Evolutionary conservation across 2,329 filamentous ascomycete species (phyloP).

Genomic region (Pseudocercospora cruenta): DNA sequence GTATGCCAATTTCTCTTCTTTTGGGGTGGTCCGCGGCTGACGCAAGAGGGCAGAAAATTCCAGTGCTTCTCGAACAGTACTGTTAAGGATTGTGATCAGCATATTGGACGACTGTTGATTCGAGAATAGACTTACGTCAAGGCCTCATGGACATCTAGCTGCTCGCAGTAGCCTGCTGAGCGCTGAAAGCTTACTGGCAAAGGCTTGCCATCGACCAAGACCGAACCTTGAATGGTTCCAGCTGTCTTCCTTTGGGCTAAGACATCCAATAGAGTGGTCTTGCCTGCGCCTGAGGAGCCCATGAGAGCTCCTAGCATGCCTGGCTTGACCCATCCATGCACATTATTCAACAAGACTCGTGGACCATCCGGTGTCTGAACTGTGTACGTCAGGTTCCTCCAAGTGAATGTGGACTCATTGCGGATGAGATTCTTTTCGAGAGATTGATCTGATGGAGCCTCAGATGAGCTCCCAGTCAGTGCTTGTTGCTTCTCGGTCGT

Average conservation of each 20-base stretch:
- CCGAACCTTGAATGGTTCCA: constrained; percentile 48
- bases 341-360: constrained; percentile 58
- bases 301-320: constrained; percentile 78
- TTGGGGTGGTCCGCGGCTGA: constrained; percentile 60
- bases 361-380: constrained; percentile 55
- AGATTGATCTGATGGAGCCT: constrained; percentile 31
- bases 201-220: constrained; percentile 47
- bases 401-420: constrained; percentile 75
- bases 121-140: constrained; percentile 45
- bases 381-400: constrained; percentile 80
- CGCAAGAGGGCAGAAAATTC: constrained; percentile 67
- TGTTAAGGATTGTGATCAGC: background rate
- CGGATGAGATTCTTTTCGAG: constrained; percentile 48
- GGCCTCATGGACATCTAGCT: constrained; percentile 69
- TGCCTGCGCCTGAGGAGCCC: constrained; percentile 68
- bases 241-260: constrained; percentile 49
- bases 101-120: background rate
- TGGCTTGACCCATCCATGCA: constrained; percentile 73
- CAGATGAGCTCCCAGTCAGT: constrained; percentile 24
- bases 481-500: constrained; percentile 8
- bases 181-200: constrained; percentile 52
- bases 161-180: constrained; percentile 60
- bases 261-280: constrained; percentile 44
- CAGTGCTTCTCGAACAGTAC: constrained; percentile 66
- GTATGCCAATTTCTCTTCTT: constrained; percentile 67